These are phyloP conservation scores for Calocera cornea DNA, from an alignment of 768 basidiomycete species.

Conservation along the genomic window DNA sequence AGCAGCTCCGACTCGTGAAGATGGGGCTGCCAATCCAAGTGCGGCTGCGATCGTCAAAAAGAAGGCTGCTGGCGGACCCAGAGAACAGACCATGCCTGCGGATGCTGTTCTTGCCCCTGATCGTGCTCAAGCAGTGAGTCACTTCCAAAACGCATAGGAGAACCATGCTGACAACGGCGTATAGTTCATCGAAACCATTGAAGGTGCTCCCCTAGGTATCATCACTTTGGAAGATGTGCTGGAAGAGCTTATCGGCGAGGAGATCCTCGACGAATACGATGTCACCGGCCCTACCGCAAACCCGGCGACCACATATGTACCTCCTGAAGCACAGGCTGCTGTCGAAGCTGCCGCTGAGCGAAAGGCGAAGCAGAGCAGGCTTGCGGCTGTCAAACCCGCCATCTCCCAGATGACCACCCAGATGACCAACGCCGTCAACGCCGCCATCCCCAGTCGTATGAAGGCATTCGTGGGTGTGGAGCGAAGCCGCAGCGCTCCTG, in stretches of 20 bases:
- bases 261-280: slow-evolving; percentile 87
- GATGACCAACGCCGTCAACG: not conserved
- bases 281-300: slow-evolving; percentile 38
- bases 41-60: not conserved
- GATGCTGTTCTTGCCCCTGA: slow-evolving; percentile 70
- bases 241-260: slow-evolving; percentile 87
- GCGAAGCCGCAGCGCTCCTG: not conserved
- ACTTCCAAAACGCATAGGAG: not conserved
- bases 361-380: not conserved
- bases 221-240: slow-evolving; percentile 89
- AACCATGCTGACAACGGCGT: not conserved
- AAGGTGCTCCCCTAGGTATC: slow-evolving; percentile 80
- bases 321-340: slow-evolving; percentile 19
- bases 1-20: slow-evolving; percentile 12
- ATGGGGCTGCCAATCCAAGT: not conserved
- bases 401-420: not conserved
- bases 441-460: not conserved
- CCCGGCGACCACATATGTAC: slow-evolving; percentile 32
- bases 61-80: slow-evolving; percentile 3
- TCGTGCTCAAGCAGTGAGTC: slow-evolving; percentile 57
- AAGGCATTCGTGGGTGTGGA: slow-evolving; percentile 1
- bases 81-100: slow-evolving; percentile 79
- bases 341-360: slow-evolving; percentile 4
- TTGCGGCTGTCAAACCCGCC: not conserved
- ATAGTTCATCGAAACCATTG: slow-evolving; percentile 68